A percentile compares a stretch with the other conserved stretches of the same genome.
These are phyloP conservation scores for Hyaloscypha hepaticicola DNA, from an alignment of 495 filamentous ascomycete species.

Conservation along the genomic window DNA sequence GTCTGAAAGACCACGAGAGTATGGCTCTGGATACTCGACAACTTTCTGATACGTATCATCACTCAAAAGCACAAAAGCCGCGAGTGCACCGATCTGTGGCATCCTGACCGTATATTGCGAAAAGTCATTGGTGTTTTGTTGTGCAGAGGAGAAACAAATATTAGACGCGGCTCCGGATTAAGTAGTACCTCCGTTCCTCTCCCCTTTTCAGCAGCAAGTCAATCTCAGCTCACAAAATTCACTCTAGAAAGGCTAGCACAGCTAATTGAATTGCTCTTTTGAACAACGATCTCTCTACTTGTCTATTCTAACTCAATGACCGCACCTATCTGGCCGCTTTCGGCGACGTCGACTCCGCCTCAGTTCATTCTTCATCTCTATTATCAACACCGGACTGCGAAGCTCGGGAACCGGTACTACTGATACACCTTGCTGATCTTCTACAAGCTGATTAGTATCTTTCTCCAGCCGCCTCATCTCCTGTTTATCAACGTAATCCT, in stretches of 20 bases:
- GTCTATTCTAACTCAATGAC: background rate
- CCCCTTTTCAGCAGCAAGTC: too few relatives aligned
- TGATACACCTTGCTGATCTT: background rate
- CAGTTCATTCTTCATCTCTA: background rate
- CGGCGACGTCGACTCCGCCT: background rate
- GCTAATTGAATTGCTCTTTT: too few relatives aligned
- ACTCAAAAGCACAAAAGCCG: too few relatives aligned
- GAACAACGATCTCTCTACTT: too few relatives aligned
- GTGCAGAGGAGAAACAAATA: too few relatives aligned
- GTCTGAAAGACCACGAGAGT: background rate
- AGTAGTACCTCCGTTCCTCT: too few relatives aligned
- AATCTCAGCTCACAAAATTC: too few relatives aligned
- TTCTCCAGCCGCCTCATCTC: background rate
- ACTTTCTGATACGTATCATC: background rate
- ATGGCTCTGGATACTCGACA: background rate
- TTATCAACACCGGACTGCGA: background rate
- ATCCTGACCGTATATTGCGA: too few relatives aligned
- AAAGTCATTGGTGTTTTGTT: too few relatives aligned
- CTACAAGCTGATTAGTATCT: background rate
- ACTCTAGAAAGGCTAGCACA: too few relatives aligned
- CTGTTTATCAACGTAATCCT: background rate
- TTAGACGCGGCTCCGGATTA: too few relatives aligned
- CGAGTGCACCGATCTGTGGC: too few relatives aligned
- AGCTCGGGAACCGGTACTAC: background rate
- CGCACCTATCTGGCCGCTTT: background rate